Conservation (phyloP, 2,329 filamentous ascomycete species). For the Huntiella decipiens region DNA sequence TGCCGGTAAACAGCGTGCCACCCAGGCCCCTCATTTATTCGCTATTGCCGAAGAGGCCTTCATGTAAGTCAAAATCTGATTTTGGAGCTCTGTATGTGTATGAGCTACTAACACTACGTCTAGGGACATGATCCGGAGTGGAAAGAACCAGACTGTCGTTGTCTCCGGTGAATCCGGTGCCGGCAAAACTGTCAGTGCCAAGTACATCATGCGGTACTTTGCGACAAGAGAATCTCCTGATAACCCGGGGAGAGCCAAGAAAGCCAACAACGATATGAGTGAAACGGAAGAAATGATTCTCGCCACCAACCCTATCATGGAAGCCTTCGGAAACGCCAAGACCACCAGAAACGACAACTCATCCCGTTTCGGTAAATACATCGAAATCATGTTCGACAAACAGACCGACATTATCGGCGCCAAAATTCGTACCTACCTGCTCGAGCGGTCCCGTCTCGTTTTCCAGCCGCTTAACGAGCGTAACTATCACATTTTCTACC, state of each 20-base stretch:
- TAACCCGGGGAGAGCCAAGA: constrained; percentile 58
- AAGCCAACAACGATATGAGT: constrained; percentile 67
- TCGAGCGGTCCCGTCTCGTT: constrained; percentile 87
- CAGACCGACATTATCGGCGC: constrained; percentile 93
- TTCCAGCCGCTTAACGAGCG: constrained; percentile 95
- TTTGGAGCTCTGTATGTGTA: not conserved
- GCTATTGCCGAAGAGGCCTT: constrained; percentile 98
- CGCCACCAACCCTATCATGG: constrained; percentile 98
- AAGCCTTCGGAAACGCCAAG: constrained; percentile 98
- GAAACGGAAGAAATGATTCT: constrained; percentile 97
- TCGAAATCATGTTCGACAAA: constrained; percentile 98
- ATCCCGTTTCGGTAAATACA: constrained; percentile 97
- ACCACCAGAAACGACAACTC: constrained; percentile 99
- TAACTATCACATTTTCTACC: constrained; percentile 99
- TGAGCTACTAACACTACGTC: constrained; percentile 20
- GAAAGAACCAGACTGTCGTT: constrained; percentile 92
- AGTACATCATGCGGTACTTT: constrained; percentile 99
- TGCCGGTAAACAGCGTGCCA: constrained; percentile 87
- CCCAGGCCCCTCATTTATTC: constrained; percentile 93
- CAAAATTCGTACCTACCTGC: constrained; percentile 86
- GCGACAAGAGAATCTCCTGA: constrained; percentile 90
- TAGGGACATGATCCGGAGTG: constrained; percentile 91
- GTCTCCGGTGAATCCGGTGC: constrained; percentile 99
- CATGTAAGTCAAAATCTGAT: constrained; percentile 40
- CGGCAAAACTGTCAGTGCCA: constrained; percentile 96